Conservation (phyloP, 2,329 filamentous ascomycete genomes). For the Ilyonectria sp. region DNA sequence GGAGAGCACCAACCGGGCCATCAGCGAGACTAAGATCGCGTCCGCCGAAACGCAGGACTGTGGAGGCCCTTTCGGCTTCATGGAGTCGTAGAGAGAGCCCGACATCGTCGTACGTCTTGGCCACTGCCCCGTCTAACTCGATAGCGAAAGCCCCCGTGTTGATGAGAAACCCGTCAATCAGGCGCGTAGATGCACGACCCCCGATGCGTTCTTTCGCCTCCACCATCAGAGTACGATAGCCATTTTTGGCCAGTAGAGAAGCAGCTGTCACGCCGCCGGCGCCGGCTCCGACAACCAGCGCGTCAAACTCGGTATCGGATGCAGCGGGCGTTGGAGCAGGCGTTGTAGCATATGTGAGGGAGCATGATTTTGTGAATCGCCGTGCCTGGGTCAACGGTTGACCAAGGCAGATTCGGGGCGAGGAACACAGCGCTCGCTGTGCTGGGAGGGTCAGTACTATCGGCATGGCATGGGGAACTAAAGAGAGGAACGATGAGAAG, state of each 20-base stretch:
- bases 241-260: background rate
- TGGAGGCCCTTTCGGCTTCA: background rate
- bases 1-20: background rate
- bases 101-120: background rate
- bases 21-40: background rate
- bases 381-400: background rate
- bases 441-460: background rate
- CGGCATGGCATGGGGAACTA: background rate
- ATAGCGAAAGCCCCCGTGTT: background rate
- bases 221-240: background rate
- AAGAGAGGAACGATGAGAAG: background rate
- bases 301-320: conserved; percentile 4
- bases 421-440: background rate
- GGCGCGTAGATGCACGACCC: background rate
- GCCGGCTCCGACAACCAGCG: background rate
- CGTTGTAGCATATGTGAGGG: background rate
- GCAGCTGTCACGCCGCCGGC: conserved; percentile 4
- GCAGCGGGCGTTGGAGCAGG: conserved; percentile 1
- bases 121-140: conserved; percentile 3
- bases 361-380: conserved; percentile 2
- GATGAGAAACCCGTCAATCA: background rate
- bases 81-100: background rate
- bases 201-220: conserved; percentile 7
- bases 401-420: background rate
- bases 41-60: background rate